Conservation (phyloP, 495 filamentous ascomycete genomes). For the Lindgomyces ingoldianus region DNA sequence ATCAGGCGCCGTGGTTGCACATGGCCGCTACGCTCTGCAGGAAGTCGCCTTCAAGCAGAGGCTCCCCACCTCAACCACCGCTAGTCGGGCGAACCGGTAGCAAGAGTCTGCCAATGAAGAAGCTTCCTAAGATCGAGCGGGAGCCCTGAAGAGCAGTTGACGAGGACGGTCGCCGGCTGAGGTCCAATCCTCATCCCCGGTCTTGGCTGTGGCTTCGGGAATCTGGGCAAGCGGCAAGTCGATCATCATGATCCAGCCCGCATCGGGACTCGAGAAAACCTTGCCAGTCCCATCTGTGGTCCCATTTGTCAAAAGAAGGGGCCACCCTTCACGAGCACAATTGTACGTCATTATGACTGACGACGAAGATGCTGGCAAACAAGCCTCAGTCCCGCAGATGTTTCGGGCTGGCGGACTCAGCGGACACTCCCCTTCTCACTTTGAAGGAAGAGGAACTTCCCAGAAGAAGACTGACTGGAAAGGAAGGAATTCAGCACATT, state of each 20-base stretch:
- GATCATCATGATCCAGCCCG: slow-evolving; percentile 12
- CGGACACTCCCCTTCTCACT: no score
- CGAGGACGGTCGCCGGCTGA: no score
- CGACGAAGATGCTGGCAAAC: no score
- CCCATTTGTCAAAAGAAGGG: not conserved
- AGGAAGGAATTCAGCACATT: not conserved
- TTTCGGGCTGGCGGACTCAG: no score
- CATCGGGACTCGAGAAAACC: not conserved
- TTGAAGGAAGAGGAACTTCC: no score
- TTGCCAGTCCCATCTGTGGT: not conserved
- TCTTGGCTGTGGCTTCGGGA: slow-evolving; percentile 19
- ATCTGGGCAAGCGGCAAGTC: slow-evolving; percentile 22
- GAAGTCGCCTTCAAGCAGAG: not conserved
- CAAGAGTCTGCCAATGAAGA: not conserved
- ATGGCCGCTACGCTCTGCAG: not conserved
- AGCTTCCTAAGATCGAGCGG: no score
- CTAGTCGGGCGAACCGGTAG: not conserved
- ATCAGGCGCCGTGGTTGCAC: not conserved
- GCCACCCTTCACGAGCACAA: no score
- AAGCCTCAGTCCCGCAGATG: no score
- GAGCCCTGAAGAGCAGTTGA: not conserved
- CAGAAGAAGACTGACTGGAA: no score
- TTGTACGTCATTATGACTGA: no score
- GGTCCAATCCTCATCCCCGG: no score
- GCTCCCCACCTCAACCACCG: not conserved